Evolutionary conservation across 805 yeast species (phyloP).

Genomic region (Saturnispora besseyi): DNA sequence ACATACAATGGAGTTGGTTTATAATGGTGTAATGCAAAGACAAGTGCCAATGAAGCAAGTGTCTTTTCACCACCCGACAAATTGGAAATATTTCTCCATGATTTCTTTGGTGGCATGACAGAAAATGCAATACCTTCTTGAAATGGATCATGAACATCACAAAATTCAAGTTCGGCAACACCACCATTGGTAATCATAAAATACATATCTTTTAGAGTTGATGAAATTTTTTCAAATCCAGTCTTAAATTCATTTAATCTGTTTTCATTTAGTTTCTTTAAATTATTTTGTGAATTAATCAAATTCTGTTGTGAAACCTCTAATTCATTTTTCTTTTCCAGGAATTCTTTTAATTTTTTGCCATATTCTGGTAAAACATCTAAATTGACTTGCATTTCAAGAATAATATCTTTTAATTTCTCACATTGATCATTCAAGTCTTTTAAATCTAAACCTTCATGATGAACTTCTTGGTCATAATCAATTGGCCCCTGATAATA

Average conservation of each 20-base stretch:
- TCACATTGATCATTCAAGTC: conserved; percentile 43
- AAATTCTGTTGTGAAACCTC: conserved; percentile 47
- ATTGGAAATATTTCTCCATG: conserved; percentile 93
- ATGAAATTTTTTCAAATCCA: conserved; percentile 81
- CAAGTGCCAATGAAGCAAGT: conserved; percentile 85
- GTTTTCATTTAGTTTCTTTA: conserved; percentile 63
- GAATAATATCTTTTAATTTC: conserved; percentile 45
- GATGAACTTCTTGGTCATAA: conserved; percentile 41
- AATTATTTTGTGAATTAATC: conserved; percentile 19
- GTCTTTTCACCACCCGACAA: conserved; percentile 98
- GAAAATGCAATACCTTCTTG: conserved; percentile 93
- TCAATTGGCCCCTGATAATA: conserved; percentile 22
- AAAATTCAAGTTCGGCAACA: conserved; percentile 92
- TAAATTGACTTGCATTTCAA: conserved; percentile 53
- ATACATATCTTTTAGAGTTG: conserved; percentile 90
- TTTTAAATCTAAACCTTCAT: conserved; percentile 39
- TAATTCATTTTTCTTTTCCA: conserved; percentile 53
- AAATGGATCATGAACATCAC: conserved; percentile 95
- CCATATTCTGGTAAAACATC: conserved; percentile 75
- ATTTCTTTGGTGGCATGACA: conserved; percentile 98
- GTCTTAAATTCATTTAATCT: conserved; percentile 86
- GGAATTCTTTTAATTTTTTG: conserved; percentile 53
- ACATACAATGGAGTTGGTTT: conserved; percentile 97
- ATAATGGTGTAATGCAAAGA: conserved; percentile 90
- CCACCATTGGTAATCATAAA: conserved; percentile 99